Base-by-base conservation (phyloP, 2,329 filamentous ascomycete genomes). In the Podosphaera fusca region DNA sequence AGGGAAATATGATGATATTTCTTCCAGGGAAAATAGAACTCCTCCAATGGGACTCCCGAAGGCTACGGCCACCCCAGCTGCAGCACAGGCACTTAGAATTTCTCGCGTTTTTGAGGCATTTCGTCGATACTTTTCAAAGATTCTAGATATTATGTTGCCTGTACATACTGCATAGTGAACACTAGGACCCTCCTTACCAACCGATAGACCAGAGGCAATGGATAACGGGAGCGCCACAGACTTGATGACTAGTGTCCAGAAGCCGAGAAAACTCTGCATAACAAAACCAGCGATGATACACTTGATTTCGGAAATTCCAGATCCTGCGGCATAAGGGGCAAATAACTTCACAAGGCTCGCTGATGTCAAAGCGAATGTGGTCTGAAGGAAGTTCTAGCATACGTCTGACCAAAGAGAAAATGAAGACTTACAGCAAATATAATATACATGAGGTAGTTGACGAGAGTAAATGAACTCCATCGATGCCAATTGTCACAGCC, bases 111-210 rank as follows among this genome's bases (percentile, higher is more conserved):
- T 96, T 57, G 87, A 87, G 1, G 90, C 90, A 50, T 92, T 96
- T 56, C 81, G 79, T 66, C 81, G 82, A 69, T 96, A 98, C 69
- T 95, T 96, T 67, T 82, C 79, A 67, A 98, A 98, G 61, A 95
- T 77, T 52, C 87, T 78, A 35, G 88, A 95, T 59, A 98, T 92
- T 61, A 98, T 90, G 69, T 95, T 96, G 58, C 92, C 92, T 0
- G 89, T 95, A 66, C 92, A 96, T 5, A 96, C 92, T 2, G 92
- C 92, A 67, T 96, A 98, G 69, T 98, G 92, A n/a, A 98, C 92
- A 69, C 89, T 95, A 0, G 92, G 92, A 0, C 92, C 92, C 71
- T 98, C 92, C 67, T 98, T 98, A 57, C 92, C 92, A 10, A 98
- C 88, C 0, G 88, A 95, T 31, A 98, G 73, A 1, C 92, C 92